phyloP scores from a whole-genome alignment of 139 green algal genomes.

The Chlorella sp. region DNA sequence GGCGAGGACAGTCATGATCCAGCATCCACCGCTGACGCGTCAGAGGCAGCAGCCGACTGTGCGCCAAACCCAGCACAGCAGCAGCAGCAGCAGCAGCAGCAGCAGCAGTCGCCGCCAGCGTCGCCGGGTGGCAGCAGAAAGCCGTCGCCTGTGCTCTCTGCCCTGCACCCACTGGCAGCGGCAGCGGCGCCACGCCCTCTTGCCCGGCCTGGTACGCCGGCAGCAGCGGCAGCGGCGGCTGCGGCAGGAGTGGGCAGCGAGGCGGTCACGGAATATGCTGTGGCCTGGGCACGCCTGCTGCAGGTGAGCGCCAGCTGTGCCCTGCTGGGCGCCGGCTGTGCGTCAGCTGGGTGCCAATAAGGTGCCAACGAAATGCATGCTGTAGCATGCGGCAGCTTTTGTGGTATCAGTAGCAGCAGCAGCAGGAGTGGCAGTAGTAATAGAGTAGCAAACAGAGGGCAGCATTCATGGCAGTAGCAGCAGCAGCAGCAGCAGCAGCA shows the following conservation, averaged over 20 bases:
- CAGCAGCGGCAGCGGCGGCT: not conserved
- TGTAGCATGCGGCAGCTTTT: too few species aligned
- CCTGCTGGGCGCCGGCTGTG: not conserved
- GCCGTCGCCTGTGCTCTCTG: not conserved
- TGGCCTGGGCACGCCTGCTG: constrained; percentile 9
- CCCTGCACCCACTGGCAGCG: not conserved
- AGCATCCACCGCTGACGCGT: not conserved
- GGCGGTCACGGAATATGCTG: constrained; percentile 9
- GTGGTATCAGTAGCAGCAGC: not conserved
- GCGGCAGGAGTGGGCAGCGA: not conserved
- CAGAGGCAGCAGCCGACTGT: not conserved
- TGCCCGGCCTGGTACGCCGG: too few species aligned
- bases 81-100: not conserved
- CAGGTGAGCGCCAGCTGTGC: not conserved
- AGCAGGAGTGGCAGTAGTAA: too few species aligned
- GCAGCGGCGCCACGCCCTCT: not conserved
- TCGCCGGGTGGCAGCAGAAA: not conserved
- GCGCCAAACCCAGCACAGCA: not conserved
- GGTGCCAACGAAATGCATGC: not conserved
- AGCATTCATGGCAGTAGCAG: not conserved
- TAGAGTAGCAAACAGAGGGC: too few species aligned
- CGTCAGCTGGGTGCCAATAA: not conserved
- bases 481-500: not conserved
- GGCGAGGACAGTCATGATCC: not conserved
- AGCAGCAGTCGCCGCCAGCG: not conserved